Evolutionary conservation across 495 filamentous ascomycete genomes (phyloP).

Genomic region (Oidiodendron maius): DNA sequence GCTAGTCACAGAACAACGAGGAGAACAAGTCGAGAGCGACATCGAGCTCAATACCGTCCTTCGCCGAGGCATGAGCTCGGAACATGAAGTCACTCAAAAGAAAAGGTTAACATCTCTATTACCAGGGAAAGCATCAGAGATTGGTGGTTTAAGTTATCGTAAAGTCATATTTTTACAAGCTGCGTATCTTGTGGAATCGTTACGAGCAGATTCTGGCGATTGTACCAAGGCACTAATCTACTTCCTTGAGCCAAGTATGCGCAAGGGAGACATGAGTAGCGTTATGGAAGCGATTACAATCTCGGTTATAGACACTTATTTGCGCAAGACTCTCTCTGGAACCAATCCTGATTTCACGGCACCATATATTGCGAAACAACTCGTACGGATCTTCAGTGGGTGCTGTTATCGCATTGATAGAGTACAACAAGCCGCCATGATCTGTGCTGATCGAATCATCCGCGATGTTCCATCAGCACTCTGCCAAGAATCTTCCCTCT

Average conservation of each 20-base stretch:
- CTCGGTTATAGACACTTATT: constrained; percentile 65
- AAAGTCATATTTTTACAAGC: constrained; percentile 89
- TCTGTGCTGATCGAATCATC: constrained; percentile 80
- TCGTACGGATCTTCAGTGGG: constrained; percentile 74
- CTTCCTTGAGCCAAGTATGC: constrained; percentile 85
- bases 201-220: constrained; percentile 76
- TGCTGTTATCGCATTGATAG: constrained; percentile 89
- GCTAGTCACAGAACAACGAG: constrained; percentile 73
- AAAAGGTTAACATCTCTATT: constrained; percentile 63
- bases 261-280: constrained; percentile 68
- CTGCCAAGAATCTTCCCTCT: constrained; percentile 83
- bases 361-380: constrained; percentile 78
- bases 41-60: constrained; percentile 92
- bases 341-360: constrained; percentile 68
- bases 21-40: constrained; percentile 86
- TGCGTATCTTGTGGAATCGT: constrained; percentile 74
- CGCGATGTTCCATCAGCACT: constrained; percentile 78
- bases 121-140: constrained; percentile 66
- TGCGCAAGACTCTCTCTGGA: constrained; percentile 65
- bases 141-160: constrained; percentile 74
- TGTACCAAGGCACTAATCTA: constrained; percentile 84
- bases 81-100: constrained; percentile 76
- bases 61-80: constrained; percentile 69
- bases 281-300: constrained; percentile 82
- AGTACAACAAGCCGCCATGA: constrained; percentile 77